Conservation (phyloP, 495 filamentous ascomycete genomes). For the Annulohypoxylon moriforme region DNA sequence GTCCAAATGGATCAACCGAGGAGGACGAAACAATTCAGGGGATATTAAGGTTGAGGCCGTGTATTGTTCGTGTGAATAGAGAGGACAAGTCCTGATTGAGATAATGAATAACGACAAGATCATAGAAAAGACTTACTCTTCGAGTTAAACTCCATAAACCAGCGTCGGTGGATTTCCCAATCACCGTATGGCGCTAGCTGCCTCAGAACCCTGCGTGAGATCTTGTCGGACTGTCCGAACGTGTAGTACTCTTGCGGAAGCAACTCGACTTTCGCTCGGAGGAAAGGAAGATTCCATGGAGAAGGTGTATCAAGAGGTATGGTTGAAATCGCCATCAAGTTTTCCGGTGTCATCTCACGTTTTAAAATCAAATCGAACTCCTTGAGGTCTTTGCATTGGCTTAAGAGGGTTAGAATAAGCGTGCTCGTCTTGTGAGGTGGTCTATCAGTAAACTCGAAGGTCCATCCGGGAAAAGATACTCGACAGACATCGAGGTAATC, state of each 20-base stretch:
- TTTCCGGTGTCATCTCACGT: background rate
- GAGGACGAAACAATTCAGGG: too few relatives aligned
- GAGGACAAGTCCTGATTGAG: too few relatives aligned
- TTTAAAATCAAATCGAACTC: background rate
- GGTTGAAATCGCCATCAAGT: background rate
- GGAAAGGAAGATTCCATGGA: background rate
- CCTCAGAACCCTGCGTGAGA: too few relatives aligned
- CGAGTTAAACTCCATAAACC: background rate
- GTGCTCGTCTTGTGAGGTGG: background rate
- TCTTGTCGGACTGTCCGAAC: background rate
- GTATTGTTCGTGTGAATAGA: too few relatives aligned
- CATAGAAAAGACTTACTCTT: too few relatives aligned
- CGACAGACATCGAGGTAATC: background rate
- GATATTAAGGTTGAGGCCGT: too few relatives aligned
- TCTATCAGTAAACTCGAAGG: background rate
- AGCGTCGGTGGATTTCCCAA: too few relatives aligned
- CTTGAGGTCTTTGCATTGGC: conserved; percentile 1
- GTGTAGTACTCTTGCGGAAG: background rate
- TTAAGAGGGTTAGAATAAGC: background rate
- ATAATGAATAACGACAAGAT: too few relatives aligned
- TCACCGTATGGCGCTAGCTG: too few relatives aligned
- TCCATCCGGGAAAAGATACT: background rate
- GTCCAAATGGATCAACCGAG: background rate
- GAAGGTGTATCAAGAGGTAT: background rate
- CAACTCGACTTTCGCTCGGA: too few relatives aligned